phyloP scores from a whole-genome alignment of 495 filamentous ascomycete species.

The Hypoxylon intermedium region DNA sequence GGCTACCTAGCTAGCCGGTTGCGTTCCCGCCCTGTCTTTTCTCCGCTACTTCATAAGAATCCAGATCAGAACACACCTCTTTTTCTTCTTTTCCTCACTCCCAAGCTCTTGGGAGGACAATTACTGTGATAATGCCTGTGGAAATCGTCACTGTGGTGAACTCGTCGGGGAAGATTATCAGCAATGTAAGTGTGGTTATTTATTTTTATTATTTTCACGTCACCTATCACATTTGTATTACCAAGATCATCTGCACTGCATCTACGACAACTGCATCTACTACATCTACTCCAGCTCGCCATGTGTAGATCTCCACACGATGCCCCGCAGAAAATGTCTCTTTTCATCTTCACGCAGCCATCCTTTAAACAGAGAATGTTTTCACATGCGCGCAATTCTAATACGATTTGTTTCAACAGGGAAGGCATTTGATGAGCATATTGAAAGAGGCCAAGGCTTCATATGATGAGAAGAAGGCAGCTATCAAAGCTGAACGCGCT shows the following conservation, averaged over 20 bases:
- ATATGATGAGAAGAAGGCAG: slow-evolving; percentile 82
- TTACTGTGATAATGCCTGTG: slow-evolving; percentile 51
- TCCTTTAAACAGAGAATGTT: neutral
- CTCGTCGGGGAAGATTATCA: slow-evolving; percentile 90
- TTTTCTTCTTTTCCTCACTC: slow-evolving; percentile 7
- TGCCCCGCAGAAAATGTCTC: slow-evolving; percentile 23
- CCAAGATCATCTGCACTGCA: neutral
- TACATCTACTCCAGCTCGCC: slow-evolving; percentile 10
- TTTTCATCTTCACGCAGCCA: neutral
- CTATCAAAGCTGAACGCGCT: slow-evolving; percentile 69
- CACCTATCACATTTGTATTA: neutral
- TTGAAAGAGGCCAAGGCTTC: slow-evolving; percentile 88
- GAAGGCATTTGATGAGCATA: slow-evolving; percentile 84
- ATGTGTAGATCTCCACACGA: slow-evolving; percentile 33
- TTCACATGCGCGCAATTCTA: slow-evolving; percentile 13
- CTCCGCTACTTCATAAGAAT: slow-evolving; percentile 38
- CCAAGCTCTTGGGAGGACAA: slow-evolving; percentile 19
- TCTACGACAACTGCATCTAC: neutral
- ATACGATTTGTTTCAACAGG: slow-evolving; percentile 56
- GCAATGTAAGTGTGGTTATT: slow-evolving; percentile 70
- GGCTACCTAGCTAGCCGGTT: slow-evolving; percentile 32
- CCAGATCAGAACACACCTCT: slow-evolving; percentile 12
- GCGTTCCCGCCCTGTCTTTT: slow-evolving; percentile 26
- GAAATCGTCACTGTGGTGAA: slow-evolving; percentile 91
- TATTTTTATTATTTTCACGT: neutral